Conservation (phyloP, 768 basidiomycete genomes). For the Neoboletus magnificus region DNA sequence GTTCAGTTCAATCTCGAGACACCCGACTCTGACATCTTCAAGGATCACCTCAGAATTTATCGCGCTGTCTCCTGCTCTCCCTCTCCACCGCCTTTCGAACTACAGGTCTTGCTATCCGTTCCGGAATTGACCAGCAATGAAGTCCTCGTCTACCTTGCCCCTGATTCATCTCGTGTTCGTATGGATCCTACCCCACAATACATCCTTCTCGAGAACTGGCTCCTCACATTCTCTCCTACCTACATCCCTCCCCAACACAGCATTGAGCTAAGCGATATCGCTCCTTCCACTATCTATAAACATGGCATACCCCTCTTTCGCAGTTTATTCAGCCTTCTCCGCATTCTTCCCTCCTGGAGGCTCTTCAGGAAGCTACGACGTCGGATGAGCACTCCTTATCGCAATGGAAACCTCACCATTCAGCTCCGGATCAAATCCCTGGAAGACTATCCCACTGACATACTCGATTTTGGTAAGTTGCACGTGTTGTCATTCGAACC, state of each 20-base stretch:
- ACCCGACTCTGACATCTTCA: constrained; percentile 67
- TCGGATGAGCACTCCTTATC: constrained; percentile 35
- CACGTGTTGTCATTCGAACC: constrained; percentile 23
- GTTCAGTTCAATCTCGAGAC: constrained; percentile 78
- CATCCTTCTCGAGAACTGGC: constrained; percentile 74
- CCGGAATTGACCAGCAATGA: constrained; percentile 70
- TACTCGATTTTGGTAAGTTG: constrained; percentile 39
- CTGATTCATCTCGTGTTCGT: constrained; percentile 56
- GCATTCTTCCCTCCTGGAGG: constrained; percentile 76
- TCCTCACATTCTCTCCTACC: constrained; percentile 44
- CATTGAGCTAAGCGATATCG: constrained; percentile 44
- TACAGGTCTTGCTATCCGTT: constrained; percentile 67
- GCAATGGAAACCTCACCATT: constrained; percentile 46
- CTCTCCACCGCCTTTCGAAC: constrained; percentile 47
- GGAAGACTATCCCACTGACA: constrained; percentile 28
- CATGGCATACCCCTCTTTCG: constrained; percentile 81
- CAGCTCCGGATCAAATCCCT: constrained; percentile 43
- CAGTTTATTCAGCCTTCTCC: constrained; percentile 63
- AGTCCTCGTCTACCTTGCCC: constrained; percentile 64
- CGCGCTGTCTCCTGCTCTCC: constrained; percentile 42
- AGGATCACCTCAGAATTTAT: constrained; percentile 57
- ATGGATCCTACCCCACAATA: constrained; percentile 66
- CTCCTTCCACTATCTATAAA: constrained; percentile 79
- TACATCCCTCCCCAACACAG: constrained; percentile 14
- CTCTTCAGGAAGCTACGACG: constrained; percentile 58